phyloP scores from a whole-genome alignment of 108 stramenopile genomes.

The Epithemia pelagica region DNA sequence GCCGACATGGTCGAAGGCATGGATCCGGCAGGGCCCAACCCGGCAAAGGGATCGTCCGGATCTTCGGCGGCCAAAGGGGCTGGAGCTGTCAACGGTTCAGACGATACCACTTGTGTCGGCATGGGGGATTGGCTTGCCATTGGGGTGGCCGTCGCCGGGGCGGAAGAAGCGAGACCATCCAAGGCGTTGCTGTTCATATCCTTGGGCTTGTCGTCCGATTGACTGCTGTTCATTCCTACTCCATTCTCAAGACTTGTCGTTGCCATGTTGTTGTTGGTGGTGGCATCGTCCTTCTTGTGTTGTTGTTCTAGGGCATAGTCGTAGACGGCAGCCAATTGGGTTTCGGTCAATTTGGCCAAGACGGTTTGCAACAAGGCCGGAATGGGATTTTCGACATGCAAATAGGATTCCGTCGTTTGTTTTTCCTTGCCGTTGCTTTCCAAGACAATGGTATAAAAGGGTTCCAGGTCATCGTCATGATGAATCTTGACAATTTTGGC shows the following conservation, averaged over 20 bases:
- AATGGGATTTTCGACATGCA: conserved; percentile 16
- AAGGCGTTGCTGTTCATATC: not conserved
- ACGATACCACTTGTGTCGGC: too few relatives aligned
- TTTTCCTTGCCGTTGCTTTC: conserved; percentile 52
- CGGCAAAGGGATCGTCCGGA: not conserved
- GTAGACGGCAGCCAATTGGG: conserved; percentile 3
- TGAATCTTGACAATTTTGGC: conserved; percentile 55
- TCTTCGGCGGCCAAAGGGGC: not conserved
- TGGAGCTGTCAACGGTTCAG: too few relatives aligned
- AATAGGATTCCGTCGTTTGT: conserved; percentile 60
- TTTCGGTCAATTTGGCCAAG: not conserved
- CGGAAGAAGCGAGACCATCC: not conserved
- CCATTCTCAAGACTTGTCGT: too few relatives aligned
- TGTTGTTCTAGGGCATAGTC: not conserved
- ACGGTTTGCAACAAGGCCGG: not conserved
- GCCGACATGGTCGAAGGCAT: too few relatives aligned
- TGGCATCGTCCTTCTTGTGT: not conserved
- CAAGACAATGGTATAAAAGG: conserved; percentile 49
- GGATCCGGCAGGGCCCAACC: not conserved
- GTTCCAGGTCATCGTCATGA: conserved; percentile 54
- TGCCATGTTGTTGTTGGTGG: not conserved
- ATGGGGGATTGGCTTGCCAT: too few relatives aligned
- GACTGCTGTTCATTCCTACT: too few relatives aligned
- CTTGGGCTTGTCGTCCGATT: too few relatives aligned
- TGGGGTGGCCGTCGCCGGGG: too few relatives aligned